Evolutionary conservation across 2,329 filamentous ascomycete species (phyloP).

Genomic region (Exophiala aquamarina): DNA sequence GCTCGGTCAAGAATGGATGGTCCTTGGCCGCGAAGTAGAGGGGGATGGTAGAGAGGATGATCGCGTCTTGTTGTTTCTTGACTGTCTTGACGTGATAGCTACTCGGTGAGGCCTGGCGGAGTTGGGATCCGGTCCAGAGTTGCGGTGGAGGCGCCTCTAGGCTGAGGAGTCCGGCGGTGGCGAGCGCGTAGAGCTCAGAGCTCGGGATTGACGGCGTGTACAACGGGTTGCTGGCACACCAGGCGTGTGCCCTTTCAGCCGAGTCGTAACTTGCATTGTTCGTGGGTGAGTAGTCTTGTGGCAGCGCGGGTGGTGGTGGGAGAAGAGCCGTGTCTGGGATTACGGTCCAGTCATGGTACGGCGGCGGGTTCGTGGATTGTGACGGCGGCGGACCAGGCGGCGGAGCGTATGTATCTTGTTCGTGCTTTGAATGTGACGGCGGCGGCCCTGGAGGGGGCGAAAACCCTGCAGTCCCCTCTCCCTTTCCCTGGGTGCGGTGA

Average conservation of each 20-base stretch:
- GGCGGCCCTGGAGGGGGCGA: constrained; percentile 29
- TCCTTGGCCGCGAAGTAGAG: constrained; percentile 55
- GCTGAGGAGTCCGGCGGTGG: constrained; percentile 46
- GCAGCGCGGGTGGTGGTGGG: constrained; percentile 59
- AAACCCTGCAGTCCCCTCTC: constrained; percentile 3
- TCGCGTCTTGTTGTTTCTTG: constrained; percentile 48
- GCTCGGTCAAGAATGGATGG: constrained; percentile 47
- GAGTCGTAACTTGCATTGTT: constrained; percentile 58
- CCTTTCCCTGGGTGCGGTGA: constrained; percentile 3
- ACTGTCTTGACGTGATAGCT: constrained; percentile 47
- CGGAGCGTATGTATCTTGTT: constrained; percentile 12
- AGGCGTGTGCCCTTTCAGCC: constrained; percentile 56
- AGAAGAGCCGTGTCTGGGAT: constrained; percentile 61
- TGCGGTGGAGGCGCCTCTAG: constrained; percentile 39
- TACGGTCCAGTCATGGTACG: constrained; percentile 63
- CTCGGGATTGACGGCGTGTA: constrained; percentile 49
- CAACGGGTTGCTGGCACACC: constrained; percentile 54
- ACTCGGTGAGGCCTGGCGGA: constrained; percentile 13
- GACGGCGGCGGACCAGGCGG: constrained; percentile 19
- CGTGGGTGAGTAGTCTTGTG: constrained; percentile 54
- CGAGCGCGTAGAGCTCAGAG: constrained; percentile 41
- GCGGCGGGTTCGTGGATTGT: constrained; percentile 44
- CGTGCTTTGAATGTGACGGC: constrained; percentile 28
- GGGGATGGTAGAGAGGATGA: constrained; percentile 55
- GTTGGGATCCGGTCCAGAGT: constrained; percentile 2